Percentiles rank a stretch among this genome's conserved stretches.
phyloP scores from a whole-genome alignment of 306 rosid species.

The Crotalaria pallida region DNA sequence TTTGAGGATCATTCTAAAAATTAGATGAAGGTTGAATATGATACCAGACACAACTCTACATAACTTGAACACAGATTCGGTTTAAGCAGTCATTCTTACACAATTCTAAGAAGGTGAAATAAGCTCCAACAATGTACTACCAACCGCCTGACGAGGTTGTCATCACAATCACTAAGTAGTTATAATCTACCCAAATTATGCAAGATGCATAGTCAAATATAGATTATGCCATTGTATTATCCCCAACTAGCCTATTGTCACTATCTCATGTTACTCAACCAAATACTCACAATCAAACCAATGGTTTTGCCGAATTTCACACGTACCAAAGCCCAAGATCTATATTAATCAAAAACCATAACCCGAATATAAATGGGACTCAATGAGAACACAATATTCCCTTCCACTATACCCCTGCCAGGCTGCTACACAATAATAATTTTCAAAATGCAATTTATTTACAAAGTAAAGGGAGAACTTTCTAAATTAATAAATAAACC shows the following conservation, averaged over 20 bases:
- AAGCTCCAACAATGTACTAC: background rate
- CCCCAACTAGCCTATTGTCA: background rate
- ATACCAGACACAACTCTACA: background rate
- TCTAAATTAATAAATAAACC: background rate
- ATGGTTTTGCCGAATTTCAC: background rate
- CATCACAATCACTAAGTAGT: background rate
- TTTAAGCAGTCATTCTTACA: background rate
- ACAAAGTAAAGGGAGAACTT: background rate
- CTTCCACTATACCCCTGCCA: background rate
- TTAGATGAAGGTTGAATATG: background rate
- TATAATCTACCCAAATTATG: background rate
- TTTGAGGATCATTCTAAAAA: background rate
- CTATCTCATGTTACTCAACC: too few relatives aligned
- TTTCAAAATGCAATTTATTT: background rate
- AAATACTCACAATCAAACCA: background rate
- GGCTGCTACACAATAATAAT: background rate
- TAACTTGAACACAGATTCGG: background rate
- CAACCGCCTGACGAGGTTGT: background rate
- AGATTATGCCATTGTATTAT: background rate
- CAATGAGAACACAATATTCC: background rate
- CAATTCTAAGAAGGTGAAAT: background rate
- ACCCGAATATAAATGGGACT: background rate
- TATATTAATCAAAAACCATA: background rate
- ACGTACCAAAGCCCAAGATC: background rate
- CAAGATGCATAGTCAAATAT: background rate